phyloP scores from a whole-genome alignment of 2,329 filamentous ascomycete genomes.

The Diplocarpon rosae region DNA sequence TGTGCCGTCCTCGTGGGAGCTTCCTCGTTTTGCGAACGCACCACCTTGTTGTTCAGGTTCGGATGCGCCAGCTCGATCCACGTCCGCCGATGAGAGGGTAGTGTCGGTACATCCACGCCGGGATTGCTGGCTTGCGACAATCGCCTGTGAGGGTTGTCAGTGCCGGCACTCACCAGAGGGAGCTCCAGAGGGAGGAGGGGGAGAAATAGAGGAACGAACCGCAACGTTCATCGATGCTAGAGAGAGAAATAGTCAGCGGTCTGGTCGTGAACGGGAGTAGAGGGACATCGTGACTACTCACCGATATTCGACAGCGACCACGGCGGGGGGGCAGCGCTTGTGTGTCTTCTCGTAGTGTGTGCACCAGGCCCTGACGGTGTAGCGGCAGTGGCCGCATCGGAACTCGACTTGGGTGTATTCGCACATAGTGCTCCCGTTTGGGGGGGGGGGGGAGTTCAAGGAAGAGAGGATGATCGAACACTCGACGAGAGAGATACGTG shows the following conservation, averaged over 20 bases:
- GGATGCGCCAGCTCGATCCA: no score
- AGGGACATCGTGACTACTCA: constrained; percentile 8
- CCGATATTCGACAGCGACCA: constrained; percentile 29
- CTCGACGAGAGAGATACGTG: background rate
- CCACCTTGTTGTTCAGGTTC: no score
- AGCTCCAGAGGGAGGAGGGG: background rate
- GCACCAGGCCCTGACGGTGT: constrained; percentile 46
- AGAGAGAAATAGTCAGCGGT: constrained; percentile 9
- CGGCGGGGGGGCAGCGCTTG: constrained; percentile 41
- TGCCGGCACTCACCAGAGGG: background rate
- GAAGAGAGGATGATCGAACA: background rate
- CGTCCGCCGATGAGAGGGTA: no score
- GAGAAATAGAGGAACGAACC: constrained; percentile 14
- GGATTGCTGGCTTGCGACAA: constrained; percentile 19
- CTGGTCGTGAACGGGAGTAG: background rate
- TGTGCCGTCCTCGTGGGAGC: no score
- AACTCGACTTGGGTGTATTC: constrained; percentile 49
- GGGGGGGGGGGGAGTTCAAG: background rate
- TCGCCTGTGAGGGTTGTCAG: constrained; percentile 11
- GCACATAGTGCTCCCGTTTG: constrained; percentile 34
- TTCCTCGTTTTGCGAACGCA: no score
- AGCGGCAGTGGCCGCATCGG: constrained; percentile 42
- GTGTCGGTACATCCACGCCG: constrained; percentile 16
- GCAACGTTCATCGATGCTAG: constrained; percentile 24
- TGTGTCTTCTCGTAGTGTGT: constrained; percentile 37